Evolutionary conservation across 176 grass and related monocot species (phyloP).

Genomic region (Calamus simplicifolius): DNA sequence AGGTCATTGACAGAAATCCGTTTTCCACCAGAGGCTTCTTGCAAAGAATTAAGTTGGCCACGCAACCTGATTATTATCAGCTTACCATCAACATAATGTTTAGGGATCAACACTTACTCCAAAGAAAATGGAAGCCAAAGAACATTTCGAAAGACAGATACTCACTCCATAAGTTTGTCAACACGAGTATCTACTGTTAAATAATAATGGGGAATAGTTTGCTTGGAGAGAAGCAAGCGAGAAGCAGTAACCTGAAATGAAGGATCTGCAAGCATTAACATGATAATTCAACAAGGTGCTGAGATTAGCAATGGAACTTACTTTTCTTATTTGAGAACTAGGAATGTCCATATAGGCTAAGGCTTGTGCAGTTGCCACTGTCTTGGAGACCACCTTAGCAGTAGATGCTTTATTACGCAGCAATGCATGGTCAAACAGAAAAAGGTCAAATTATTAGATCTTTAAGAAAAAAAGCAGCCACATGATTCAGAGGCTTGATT

Average conservation of each 20-base stretch:
- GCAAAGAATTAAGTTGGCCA: constrained; percentile 61
- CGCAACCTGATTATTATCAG: constrained; percentile 47
- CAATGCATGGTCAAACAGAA: background rate
- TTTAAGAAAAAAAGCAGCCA: background rate
- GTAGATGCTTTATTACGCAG: constrained; percentile 40
- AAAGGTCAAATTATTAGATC: background rate
- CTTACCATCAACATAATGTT: too few relatives aligned
- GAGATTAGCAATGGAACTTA: constrained; percentile 4
- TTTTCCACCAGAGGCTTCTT: constrained; percentile 85
- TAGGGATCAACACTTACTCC: too few relatives aligned
- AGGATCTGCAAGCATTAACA: background rate
- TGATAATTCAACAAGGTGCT: too few relatives aligned
- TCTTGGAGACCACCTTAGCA: constrained; percentile 29
- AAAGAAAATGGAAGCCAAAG: constrained; percentile 1
- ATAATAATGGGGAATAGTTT: constrained; percentile 96
- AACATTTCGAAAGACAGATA: constrained; percentile 12
- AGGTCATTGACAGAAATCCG: constrained; percentile 93
- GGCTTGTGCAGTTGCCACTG: constrained; percentile 28
- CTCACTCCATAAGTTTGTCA: constrained; percentile 85
- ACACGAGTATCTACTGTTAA: constrained; percentile 73
- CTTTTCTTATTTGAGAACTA: constrained; percentile 89
- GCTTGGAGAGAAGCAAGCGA: constrained; percentile 73
- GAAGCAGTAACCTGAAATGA: constrained; percentile 59
- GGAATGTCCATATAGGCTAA: constrained; percentile 74
- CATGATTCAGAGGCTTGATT: too few relatives aligned